Base-by-base conservation (phyloP, 164 flowering plant species). In the Paratinospora sagittata region DNA sequence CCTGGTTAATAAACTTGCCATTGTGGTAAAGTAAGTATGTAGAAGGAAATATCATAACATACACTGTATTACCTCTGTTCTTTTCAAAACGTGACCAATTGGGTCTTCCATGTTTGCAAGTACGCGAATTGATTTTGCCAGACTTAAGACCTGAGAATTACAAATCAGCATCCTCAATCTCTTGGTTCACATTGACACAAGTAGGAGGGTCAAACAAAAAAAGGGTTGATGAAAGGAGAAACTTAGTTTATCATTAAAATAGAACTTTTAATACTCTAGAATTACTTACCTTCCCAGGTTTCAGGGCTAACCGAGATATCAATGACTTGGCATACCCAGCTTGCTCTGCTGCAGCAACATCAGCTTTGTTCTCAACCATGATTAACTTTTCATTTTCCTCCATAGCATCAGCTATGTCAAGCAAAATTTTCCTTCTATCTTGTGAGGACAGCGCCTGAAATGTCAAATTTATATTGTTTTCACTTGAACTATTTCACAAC, bases 51-150 rank as follows among this genome's bases (percentile, higher is more conserved):
- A 52, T n/a, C 60, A 52, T 2, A 16, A n/a, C 5, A 52, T 52
- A 5, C 60, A 52, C 8, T 3, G 13, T 41, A 17, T 21, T 74
- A 91, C 99, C 97, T 91, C 87, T 7, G 97, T 96, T 83, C 76
- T 86, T 78, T 86, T 96, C 71, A 87, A 67, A 70, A 91, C 84
- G 52, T 71, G 85, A 62, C 97, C 97, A 83, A 96, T 83, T 65
- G 99, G 99, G 60, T 96, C 98, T 62, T 96, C 89, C 95, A 93
- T 93, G 76, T 88, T 81, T 49, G 99, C 98, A 74, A 96, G 95
- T 47, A 81, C 82, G 72, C 98, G 98, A 74, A 96, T 81, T 27
- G 93, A 82, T 68, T 87, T 87, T 45, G 99, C 89, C 72, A 96
- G 91, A 76, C 89, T 85, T 60, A 83, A 68, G 71, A 96, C 81